A percentile compares a stretch with the other conserved stretches of the same genome.
Conservation (phyloP, 495 filamentous ascomycete species). For the Tuber brumale region DNA sequence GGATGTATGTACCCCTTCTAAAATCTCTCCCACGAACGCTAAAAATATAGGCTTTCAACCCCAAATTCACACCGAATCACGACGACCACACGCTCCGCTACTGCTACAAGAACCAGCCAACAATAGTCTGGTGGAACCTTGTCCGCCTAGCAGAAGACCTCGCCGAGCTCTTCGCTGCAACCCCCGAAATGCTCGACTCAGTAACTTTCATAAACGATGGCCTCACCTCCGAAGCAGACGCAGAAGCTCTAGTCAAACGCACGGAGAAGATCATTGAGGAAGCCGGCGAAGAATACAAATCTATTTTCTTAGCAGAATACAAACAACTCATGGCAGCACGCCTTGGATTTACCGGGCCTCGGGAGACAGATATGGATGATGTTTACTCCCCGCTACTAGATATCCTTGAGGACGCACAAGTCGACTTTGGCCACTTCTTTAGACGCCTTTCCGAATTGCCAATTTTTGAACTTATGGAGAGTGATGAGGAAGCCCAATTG, state of each 20-base stretch:
- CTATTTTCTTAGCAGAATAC: constrained; percentile 79
- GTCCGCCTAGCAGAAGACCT: constrained; percentile 85
- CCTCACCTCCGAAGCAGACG: constrained; percentile 58
- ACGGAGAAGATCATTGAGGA: constrained; percentile 75
- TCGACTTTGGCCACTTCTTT: constrained; percentile 94
- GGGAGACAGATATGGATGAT: constrained; percentile 65
- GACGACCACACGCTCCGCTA: constrained; percentile 85
- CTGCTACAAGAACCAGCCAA: constrained; percentile 86
- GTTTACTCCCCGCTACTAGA: constrained; percentile 77
- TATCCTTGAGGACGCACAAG: constrained; percentile 64
- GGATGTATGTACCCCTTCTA: constrained; percentile 32
- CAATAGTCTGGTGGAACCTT: constrained; percentile 97
- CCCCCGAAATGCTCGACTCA: constrained; percentile 56
- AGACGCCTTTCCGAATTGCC: constrained; percentile 59
- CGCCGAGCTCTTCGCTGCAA: constrained; percentile 78
- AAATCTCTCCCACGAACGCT: not conserved
- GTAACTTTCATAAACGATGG: constrained; percentile 63
- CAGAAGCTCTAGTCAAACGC: constrained; percentile 59
- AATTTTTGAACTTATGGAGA: constrained; percentile 54
- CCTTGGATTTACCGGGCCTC: constrained; percentile 61
- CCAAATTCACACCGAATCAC: constrained; percentile 90
- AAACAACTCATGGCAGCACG: constrained; percentile 69
- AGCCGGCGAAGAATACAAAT: constrained; percentile 75
- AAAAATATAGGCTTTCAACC: constrained; percentile 71
- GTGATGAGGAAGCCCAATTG: constrained; percentile 54